Base-by-base conservation (phyloP, 108 stramenopile species). In the Fragilaria radians region DNA sequence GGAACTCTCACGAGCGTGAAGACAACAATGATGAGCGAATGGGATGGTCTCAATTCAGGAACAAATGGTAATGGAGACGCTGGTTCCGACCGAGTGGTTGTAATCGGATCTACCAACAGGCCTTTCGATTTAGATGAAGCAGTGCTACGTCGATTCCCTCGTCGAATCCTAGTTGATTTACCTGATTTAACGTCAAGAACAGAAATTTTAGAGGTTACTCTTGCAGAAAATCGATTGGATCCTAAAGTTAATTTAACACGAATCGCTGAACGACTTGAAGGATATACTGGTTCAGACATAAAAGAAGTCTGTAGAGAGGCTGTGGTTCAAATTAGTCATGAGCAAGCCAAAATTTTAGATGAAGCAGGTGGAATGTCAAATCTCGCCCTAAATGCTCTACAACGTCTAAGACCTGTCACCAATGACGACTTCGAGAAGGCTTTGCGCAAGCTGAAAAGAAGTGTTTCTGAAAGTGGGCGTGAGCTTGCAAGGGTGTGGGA, bases 71-170 rank as follows among this genome's bases (percentile, higher is more conserved):
- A 75, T 67, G 89, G 94, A 48, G 74, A 86, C 56, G 61, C 77
- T 21, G 71, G 93, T 50, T 71, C 74, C 19, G 79, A 86, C 58
- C 84, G 79, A 42, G 89, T 98, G 29, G 74, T 98, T 47, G 95
- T 98, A 0, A 66, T 98, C 55, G 97, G 96, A 9, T 94, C 96
- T 3, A 98, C 96, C 33, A 98, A 98, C 62, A 85, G 96, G 1
- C 97, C 97, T 0, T 85, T 79, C 57, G 82, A 93, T 57, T 80
- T 98, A 5, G 97, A 98, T 70, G 62, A 80, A 21, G 98, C 98
- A 27, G 95, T 98, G 47, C 70, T 97, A n/a, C 77, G 98, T 45
- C 85, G 98, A 4, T 66, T 98, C 29, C 98, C 98, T 4, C 74
- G 95, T 4, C 69, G 82, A 32, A 96, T 96, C 70, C 75, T 78